Conservation (phyloP, 768 basidiomycete species). For the Clavulina sp. region DNA sequence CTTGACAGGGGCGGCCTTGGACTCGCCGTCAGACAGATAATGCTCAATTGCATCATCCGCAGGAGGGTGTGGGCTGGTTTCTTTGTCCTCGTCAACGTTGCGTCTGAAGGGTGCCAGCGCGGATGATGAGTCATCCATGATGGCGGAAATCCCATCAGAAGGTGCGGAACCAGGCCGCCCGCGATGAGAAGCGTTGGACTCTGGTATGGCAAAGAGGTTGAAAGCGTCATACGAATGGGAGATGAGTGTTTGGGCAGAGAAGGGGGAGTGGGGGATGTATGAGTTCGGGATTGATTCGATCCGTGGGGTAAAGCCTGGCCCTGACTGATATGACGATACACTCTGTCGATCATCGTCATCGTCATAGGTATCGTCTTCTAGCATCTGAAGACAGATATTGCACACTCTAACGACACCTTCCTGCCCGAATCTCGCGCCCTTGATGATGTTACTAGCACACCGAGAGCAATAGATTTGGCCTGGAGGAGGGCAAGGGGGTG, state of each 20-base stretch:
- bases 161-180: conserved; percentile 14
- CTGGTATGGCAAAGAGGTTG: conserved; percentile 67
- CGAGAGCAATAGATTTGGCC: conserved; percentile 97
- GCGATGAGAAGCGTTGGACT: conserved; percentile 29
- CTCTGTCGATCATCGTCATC: conserved; percentile 82
- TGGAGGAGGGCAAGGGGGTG: conserved; percentile 15
- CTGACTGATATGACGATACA: conserved; percentile 48
- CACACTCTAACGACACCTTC: conserved; percentile 94
- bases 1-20: not conserved
- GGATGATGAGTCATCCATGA: not conserved
- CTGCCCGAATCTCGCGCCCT: conserved; percentile 80
- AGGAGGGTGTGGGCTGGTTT: not conserved
- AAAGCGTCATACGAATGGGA: conserved; percentile 61
- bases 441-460: conserved; percentile 93
- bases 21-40: not conserved
- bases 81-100: conserved; percentile 21
- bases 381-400: conserved; percentile 85
- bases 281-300: conserved; percentile 24
- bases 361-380: conserved; percentile 72
- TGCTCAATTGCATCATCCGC: not conserved
- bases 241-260: conserved; percentile 72
- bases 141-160: too few species aligned
- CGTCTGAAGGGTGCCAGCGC: conserved; percentile 21
- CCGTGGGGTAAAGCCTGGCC: conserved; percentile 65
- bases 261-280: conserved; percentile 61